Base-by-base conservation (phyloP, 331 rosid species). In the Erythrophleum ivorense region DNA sequence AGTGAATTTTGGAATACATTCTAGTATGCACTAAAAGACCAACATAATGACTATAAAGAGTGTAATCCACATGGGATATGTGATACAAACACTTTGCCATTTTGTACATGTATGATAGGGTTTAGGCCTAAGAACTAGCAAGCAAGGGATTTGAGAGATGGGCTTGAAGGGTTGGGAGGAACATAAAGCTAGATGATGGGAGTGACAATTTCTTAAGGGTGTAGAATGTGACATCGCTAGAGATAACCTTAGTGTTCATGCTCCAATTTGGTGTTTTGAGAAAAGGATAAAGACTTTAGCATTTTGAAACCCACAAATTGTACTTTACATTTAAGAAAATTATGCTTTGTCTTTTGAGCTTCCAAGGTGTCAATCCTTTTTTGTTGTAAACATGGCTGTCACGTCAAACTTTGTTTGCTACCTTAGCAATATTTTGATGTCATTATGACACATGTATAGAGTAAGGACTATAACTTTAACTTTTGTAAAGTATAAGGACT, bases 11-110 rank as follows among this genome's bases (percentile, higher is more conserved):
- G 98, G 98, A 83, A 29, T 54, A 45, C 4, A 6, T 89, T 78
- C 60, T 94, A 97, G 98, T 87, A 75, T n/a, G 94, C 94, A 0
- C 95, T 94, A 0, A 89, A 86, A 31, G 95, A 92, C 38, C 93
- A 88, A 84, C 92, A 96, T 48, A 97, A 94, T 36, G 0, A 1
- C 5, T 94, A 91, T 76, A 72, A n/a, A 9, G 86, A 65, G 69
- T 94, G 98, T 49, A 94, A 91, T 12, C 83, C 88, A 0, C 88
- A 83, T 18, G 91, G 94, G 0, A n/a, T 90, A 0, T 92, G 95
- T 21, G 91, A 92, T 78, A 31, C 90, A 6, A 82, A 85, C 74
- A 67, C 75, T 7, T 91, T 91, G 0, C 97, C 95, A 7, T 89
- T 89, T 18, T 92, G 97, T 52, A 59, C 71, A 66, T 92, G 92